A percentile compares a stretch with the other conserved stretches of the same genome.
phyloP scores from a whole-genome alignment of 1,284 basidiomycete species.

The Taiwanofungus camphoratus region DNA sequence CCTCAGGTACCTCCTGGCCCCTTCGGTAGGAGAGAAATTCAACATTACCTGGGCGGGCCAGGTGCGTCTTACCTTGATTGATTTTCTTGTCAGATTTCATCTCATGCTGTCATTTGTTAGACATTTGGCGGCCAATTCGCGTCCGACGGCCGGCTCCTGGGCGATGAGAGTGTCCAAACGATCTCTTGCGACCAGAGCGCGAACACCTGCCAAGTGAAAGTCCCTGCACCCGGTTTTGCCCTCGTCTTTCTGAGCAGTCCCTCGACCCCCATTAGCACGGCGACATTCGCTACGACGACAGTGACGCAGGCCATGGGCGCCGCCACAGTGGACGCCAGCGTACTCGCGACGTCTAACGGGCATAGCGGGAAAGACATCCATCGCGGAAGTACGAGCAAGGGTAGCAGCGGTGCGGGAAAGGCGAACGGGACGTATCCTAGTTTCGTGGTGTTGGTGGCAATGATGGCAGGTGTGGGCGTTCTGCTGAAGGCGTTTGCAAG shows the following conservation, averaged over 20 bases:
- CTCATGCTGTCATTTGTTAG: constrained; percentile 29
- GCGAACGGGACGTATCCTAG: constrained; percentile 12
- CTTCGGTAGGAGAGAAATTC: constrained; percentile 52
- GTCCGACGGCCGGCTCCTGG: constrained; percentile 46
- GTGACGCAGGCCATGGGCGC: constrained; percentile 23
- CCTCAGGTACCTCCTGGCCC: constrained; percentile 45
- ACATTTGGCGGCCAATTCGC: constrained; percentile 61
- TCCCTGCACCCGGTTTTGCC: constrained; percentile 48
- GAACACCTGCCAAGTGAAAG: constrained; percentile 40
- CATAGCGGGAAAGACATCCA: constrained; percentile 21
- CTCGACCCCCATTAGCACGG: constrained; percentile 28
- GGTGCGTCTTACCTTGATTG: constrained; percentile 28
- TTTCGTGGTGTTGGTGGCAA: neutral
- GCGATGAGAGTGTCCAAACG: constrained; percentile 33
- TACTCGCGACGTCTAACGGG: constrained; percentile 33
- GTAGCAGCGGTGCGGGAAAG: constrained; percentile 22
- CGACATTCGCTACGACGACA: constrained; percentile 37
- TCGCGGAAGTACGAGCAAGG: constrained; percentile 30
- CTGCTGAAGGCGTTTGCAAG: neutral
- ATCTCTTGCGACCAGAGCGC: constrained; percentile 38
- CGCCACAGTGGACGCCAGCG: constrained; percentile 26
- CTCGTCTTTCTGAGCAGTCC: constrained; percentile 45
- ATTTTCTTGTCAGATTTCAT: neutral
- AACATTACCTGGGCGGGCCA: constrained; percentile 73
- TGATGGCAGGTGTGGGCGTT: neutral